Percentiles rank a stretch among this genome's conserved stretches.
Conservation (phyloP, 257 asterid genomes). For the Avicennia marina region DNA sequence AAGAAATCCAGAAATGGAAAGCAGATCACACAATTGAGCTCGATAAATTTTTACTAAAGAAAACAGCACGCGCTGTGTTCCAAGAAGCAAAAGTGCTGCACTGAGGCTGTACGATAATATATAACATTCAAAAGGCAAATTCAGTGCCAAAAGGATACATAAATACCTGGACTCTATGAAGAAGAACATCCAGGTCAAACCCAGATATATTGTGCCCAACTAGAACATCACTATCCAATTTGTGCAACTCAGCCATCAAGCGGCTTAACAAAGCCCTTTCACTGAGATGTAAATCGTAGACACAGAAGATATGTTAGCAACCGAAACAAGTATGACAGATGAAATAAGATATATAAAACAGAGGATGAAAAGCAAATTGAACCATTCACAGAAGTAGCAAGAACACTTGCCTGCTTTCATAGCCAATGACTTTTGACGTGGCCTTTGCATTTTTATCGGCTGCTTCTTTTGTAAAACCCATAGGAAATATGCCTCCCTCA, state of each 20-base stretch:
- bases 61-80: not conserved
- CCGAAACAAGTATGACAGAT: slow-evolving; percentile 4
- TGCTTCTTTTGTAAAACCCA: slow-evolving; percentile 81
- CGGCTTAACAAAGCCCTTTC: slow-evolving; percentile 95
- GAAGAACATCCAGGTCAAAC: slow-evolving; percentile 96
- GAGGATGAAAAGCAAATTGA: not conserved
- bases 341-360: not conserved
- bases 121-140: slow-evolving; percentile 11
- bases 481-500: slow-evolving; percentile 90
- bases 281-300: slow-evolving; percentile 38
- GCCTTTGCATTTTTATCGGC: slow-evolving; percentile 78
- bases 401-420: slow-evolving; percentile 67
- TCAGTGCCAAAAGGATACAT: slow-evolving; percentile 12
- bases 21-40: not conserved
- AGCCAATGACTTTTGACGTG: slow-evolving; percentile 61
- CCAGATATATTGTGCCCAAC: slow-evolving; percentile 98
- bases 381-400: slow-evolving; percentile 10
- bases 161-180: slow-evolving; percentile 92
- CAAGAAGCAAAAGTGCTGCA: slow-evolving; percentile 11
- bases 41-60: not conserved
- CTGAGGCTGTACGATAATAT: slow-evolving; percentile 14
- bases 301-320: slow-evolving; percentile 10
- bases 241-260: slow-evolving; percentile 82
- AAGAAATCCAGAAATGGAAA: slow-evolving; percentile 6
- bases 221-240: slow-evolving; percentile 86